Percentiles rank a stretch among this genome's conserved stretches.
These are phyloP conservation scores for Zostera marina DNA, from an alignment of 116 monocot genomes.

Conservation along the genomic window DNA sequence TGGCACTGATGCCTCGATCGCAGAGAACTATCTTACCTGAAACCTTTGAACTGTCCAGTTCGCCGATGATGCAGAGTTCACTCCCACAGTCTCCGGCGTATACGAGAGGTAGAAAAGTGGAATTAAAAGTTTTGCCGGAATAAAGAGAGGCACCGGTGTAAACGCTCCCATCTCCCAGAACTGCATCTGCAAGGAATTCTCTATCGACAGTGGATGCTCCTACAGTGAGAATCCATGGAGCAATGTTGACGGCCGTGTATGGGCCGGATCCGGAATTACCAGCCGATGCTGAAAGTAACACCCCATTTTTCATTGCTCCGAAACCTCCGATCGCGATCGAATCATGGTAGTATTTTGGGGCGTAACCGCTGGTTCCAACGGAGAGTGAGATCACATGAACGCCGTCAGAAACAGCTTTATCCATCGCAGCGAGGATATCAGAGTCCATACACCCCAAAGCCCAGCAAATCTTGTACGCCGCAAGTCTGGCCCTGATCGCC, in stretches of 20 bases:
- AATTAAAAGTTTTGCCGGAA: slow-evolving; percentile 29
- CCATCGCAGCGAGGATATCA: slow-evolving; percentile 72
- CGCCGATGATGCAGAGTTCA: slow-evolving; percentile 49
- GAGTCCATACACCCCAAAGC: slow-evolving; percentile 57
- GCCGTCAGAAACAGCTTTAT: slow-evolving; percentile 52
- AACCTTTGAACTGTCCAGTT: slow-evolving; percentile 40
- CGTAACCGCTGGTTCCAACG: slow-evolving; percentile 53
- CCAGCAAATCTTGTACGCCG: slow-evolving; percentile 75
- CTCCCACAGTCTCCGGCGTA: slow-evolving; percentile 40
- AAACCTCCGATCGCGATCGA: slow-evolving; percentile 61
- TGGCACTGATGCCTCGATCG: slow-evolving; percentile 65
- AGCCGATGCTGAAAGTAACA: slow-evolving; percentile 54
- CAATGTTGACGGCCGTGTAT: slow-evolving; percentile 58
- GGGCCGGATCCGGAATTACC: slow-evolving; percentile 57
- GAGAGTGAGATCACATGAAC: slow-evolving; percentile 63
- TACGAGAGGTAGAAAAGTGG: slow-evolving; percentile 24
- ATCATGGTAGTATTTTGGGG: slow-evolving; percentile 54
- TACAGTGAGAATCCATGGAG: slow-evolving; percentile 65
- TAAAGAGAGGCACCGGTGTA: slow-evolving; percentile 48
- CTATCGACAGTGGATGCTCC: slow-evolving; percentile 76
- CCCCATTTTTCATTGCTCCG: slow-evolving; percentile 39
- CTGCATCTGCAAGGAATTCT: slow-evolving; percentile 48
- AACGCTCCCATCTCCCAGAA: slow-evolving; percentile 41
- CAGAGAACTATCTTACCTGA: slow-evolving; percentile 56
- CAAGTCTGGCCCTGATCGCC: slow-evolving; percentile 48